Base-by-base conservation (phyloP, 768 basidiomycete genomes). In the Pilatotrama ljubarskyi region DNA sequence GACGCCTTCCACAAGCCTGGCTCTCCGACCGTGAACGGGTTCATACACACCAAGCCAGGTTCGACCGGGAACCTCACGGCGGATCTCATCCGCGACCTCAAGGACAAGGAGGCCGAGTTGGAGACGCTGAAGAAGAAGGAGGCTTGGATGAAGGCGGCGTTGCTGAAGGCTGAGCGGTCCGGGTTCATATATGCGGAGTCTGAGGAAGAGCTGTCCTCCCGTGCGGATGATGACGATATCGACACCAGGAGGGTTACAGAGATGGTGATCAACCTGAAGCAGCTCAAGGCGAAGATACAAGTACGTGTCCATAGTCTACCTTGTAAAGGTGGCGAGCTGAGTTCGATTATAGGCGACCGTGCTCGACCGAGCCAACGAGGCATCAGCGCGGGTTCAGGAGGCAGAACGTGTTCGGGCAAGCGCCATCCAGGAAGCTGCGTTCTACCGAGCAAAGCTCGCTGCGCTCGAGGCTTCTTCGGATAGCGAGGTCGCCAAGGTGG, bases 341-440 rank as follows among this genome's bases (percentile, higher is more conserved):
- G 1, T 20, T 32, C 10, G 25, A 48, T 29, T 59, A 9, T 69
- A 94, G 91, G 83, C 84, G n/a, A 78, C 81, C 36, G 78, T 95
- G 68, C 79, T 82, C 14, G 86, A 85, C 52, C 93, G 96, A 72
- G 90, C 91, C 1, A 85, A 81, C 44, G 80, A 81, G 51, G 84
- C 88, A 2, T 93, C 94, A 2, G 87, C 91, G 42, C 87, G 86
- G 40, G 73, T 97, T 10, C 79, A 84, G 3, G 90, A 93, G 52
- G 89, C 91, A 0, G 93, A 95, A 63, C 84, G 90, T 51, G 74
- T 86, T 63, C 88, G 89, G 62, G 72, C 80, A 7, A 87, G 84
- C 42, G 97, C 97, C 1, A 75, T 91, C 8, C 93, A 98, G 73
- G 97, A 99, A 74, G 91, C 95, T 2, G 93, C 95, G 0, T 98